phyloP scores from a whole-genome alignment of 2,329 filamentous ascomycete species.

The Xylaria sp. region DNA sequence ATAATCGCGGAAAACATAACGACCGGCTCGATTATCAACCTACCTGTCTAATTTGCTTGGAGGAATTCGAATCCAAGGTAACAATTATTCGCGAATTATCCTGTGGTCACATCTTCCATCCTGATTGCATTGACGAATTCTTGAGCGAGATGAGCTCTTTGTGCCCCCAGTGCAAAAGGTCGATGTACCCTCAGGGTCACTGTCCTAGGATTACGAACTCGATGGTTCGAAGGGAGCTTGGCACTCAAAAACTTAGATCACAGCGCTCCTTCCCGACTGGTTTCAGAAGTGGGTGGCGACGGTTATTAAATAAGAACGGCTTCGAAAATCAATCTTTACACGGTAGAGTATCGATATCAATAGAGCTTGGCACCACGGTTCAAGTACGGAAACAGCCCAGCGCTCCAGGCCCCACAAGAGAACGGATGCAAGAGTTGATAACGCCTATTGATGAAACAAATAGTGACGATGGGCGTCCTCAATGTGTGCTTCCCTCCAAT shows the following conservation, averaged over 20 bases:
- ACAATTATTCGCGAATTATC: slow-evolving; percentile 85
- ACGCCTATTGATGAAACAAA: slow-evolving; percentile 46
- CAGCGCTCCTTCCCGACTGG: slow-evolving; percentile 57
- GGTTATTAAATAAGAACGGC: slow-evolving; percentile 40
- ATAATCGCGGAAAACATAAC: slow-evolving; percentile 47
- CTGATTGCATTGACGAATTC: slow-evolving; percentile 89
- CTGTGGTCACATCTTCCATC: slow-evolving; percentile 93
- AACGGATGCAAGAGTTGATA: slow-evolving; percentile 46
- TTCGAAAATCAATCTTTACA: slow-evolving; percentile 39
- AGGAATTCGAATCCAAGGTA: slow-evolving; percentile 75
- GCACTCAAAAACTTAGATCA: slow-evolving; percentile 69
- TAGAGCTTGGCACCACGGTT: slow-evolving; percentile 38
- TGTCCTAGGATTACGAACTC: slow-evolving; percentile 80
- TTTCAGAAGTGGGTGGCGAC: slow-evolving; percentile 43
- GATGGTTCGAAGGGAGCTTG: slow-evolving; percentile 85
- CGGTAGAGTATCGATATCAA: slow-evolving; percentile 29
- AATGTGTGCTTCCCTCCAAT: slow-evolving; percentile 40
- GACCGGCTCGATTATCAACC: slow-evolving; percentile 74
- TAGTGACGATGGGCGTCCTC: slow-evolving; percentile 48
- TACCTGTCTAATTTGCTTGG: slow-evolving; percentile 89
- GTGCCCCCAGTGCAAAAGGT: slow-evolving; percentile 90
- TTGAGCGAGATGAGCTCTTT: slow-evolving; percentile 81
- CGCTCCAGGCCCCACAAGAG: slow-evolving; percentile 32
- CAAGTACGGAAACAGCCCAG: slow-evolving; percentile 40
- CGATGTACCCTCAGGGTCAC: slow-evolving; percentile 75